phyloP scores from a whole-genome alignment of 345 rosid species.

The Arabidopsis thaliana region DNA sequence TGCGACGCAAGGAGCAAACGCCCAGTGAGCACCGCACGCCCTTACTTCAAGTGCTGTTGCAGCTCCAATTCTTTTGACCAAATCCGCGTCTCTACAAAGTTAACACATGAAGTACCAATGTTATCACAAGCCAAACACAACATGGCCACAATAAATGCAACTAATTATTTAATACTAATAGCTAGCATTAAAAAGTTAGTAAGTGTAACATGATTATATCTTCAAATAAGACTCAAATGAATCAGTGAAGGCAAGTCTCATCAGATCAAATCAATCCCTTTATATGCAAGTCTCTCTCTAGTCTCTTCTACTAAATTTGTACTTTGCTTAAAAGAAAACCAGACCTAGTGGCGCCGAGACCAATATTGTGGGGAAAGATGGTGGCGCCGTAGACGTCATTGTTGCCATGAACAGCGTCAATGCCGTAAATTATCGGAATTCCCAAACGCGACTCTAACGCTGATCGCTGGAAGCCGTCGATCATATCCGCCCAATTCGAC shows the following conservation, averaged over 20 bases:
- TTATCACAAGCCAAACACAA: not conserved
- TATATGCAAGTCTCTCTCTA: not conserved
- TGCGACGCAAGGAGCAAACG: constrained; percentile 87
- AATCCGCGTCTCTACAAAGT: constrained; percentile 63
- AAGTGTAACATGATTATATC: not conserved
- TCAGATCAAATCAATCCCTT: not conserved
- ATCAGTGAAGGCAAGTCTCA: constrained; percentile 4
- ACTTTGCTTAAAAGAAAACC: not conserved
- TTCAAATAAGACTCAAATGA: not conserved
- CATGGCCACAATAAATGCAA: not conserved
- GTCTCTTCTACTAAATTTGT: not conserved
- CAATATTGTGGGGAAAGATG: constrained; percentile 81
- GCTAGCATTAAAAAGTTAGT: not conserved
- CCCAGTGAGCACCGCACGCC: constrained; percentile 77
- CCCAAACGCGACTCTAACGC: constrained; percentile 77
- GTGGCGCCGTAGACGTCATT: constrained; percentile 81
- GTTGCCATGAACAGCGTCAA: constrained; percentile 95
- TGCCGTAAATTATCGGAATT: constrained; percentile 80
- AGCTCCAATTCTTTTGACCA: constrained; percentile 68
- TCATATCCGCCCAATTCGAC: constrained; percentile 86
- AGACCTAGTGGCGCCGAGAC: constrained; percentile 89
- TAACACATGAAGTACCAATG: not conserved
- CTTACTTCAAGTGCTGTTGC: constrained; percentile 93
- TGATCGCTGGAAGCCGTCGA: constrained; percentile 66
- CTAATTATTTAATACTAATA: not conserved